phyloP scores from a whole-genome alignment of 1,139 yeast species.

The Blastobotrys arbuscula region DNA sequence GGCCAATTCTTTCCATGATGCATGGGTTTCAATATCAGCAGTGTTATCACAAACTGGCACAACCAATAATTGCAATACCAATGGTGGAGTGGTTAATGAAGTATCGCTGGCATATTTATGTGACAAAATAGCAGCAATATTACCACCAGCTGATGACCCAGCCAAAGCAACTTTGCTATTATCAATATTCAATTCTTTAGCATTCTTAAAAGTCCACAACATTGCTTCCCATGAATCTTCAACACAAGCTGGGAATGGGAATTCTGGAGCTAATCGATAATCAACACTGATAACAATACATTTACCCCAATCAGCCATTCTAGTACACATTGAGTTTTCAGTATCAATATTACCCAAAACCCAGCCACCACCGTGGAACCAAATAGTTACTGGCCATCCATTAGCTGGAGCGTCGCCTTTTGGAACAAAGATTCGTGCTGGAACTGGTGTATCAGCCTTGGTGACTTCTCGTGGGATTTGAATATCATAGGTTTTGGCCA shows the following conservation, averaged over 20 bases:
- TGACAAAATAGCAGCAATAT: conserved; percentile 40
- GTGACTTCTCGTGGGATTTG: conserved; percentile 38
- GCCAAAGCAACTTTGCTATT: conserved; percentile 39
- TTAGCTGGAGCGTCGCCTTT: conserved; percentile 35
- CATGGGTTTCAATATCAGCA: conserved; percentile 38
- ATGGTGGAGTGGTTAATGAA: conserved; percentile 33
- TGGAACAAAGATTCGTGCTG: conserved; percentile 42
- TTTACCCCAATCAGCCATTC: conserved; percentile 34
- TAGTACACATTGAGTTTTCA: conserved; percentile 44
- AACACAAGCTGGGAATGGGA: conserved; percentile 46
- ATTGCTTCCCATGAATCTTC: conserved; percentile 43
- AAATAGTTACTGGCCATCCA: conserved; percentile 44
- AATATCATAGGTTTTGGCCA: conserved; percentile 35
- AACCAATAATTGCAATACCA: conserved; percentile 41
- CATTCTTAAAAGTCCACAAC: conserved; percentile 21
- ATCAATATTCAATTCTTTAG: conserved; percentile 33
- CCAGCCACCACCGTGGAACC: conserved; percentile 50
- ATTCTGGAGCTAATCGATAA: conserved; percentile 46
- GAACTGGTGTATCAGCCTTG: conserved; percentile 30
- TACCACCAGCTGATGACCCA: conserved; percentile 49
- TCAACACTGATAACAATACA: conserved; percentile 30
- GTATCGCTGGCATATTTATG: conserved; percentile 33
- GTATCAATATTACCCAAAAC: conserved; percentile 43
- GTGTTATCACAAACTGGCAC: conserved; percentile 49
- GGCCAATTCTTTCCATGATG: conserved; percentile 42